Conservation (phyloP, 768 basidiomycete species). For the Suillus occidentalis region DNA sequence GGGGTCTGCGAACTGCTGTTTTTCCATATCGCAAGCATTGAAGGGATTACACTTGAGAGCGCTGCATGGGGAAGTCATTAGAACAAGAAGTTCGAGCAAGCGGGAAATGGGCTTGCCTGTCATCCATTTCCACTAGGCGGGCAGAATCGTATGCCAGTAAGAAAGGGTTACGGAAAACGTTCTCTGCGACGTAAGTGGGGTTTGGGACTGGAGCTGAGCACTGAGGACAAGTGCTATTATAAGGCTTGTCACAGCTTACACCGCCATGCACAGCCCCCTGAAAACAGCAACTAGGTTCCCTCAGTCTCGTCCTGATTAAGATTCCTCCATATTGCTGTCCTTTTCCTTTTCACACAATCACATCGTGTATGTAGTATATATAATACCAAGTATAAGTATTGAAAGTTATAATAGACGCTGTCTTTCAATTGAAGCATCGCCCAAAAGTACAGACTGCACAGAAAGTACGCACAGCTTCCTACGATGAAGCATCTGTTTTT, state of each 20-base stretch:
- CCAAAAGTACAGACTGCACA: slow-evolving; percentile 15
- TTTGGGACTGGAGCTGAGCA: not conserved
- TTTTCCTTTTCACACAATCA: not conserved
- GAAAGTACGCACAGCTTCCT: not conserved
- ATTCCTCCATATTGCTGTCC: not conserved
- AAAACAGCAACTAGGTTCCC: no score
- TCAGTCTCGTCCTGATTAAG: not conserved
- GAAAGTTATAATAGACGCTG: not conserved
- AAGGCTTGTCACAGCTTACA: no score
- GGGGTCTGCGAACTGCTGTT: not conserved
- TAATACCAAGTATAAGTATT: not conserved
- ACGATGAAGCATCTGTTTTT: slow-evolving; percentile 38
- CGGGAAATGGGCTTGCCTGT: not conserved
- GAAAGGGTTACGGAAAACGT: not conserved
- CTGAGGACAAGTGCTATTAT: no score
- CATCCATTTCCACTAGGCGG: not conserved
- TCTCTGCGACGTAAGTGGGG: not conserved
- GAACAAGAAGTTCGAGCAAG: not conserved
- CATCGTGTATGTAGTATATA: not conserved
- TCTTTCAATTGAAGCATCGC: not conserved
- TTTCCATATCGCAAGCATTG: not conserved
- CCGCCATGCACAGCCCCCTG: no score
- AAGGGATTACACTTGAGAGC: not conserved
- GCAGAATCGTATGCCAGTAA: no score
- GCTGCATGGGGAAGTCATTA: not conserved